A percentile compares a stretch with the other conserved stretches of the same genome.
Evolutionary conservation across 1,284 basidiomycete genomes (phyloP).

Genomic region (Heterobasidion irregulare): DNA sequence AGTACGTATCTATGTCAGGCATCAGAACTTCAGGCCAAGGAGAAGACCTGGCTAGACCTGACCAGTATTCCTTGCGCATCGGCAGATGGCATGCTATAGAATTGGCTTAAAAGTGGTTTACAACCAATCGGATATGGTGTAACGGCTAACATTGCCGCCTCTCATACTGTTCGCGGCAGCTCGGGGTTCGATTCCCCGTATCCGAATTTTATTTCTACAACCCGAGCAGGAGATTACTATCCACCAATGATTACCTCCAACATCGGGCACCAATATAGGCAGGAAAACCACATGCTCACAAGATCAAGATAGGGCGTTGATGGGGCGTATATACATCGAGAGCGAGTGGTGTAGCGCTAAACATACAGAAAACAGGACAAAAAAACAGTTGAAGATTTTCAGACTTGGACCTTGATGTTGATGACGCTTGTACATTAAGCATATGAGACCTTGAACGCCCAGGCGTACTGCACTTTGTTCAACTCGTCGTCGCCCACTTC

Average conservation of each 20-base stretch:
- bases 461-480: conserved; percentile 7
- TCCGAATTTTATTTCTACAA: conserved; percentile 28
- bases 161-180: conserved; percentile 55
- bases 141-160: conserved; percentile 69
- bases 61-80: too few relatives aligned
- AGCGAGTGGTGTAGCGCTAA: neutral
- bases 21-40: too few relatives aligned
- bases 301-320: too few relatives aligned
- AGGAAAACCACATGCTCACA: neutral
- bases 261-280: neutral
- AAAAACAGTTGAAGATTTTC: neutral
- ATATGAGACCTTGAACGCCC: conserved; percentile 12
- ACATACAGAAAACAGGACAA: neutral
- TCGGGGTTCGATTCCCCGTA: conserved; percentile 76
- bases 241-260: neutral
- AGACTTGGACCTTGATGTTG: neutral
- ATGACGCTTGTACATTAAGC: neutral
- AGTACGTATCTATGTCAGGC: too few relatives aligned
- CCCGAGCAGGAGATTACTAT: neutral
- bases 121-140: conserved; percentile 50
- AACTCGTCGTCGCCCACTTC: conserved; percentile 9
- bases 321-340: too few relatives aligned
- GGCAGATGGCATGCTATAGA: too few relatives aligned
- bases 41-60: too few relatives aligned
- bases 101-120: too few relatives aligned